Evolutionary conservation across 805 yeast species (phyloP).

Genomic region (Myxozyma udenii): DNA sequence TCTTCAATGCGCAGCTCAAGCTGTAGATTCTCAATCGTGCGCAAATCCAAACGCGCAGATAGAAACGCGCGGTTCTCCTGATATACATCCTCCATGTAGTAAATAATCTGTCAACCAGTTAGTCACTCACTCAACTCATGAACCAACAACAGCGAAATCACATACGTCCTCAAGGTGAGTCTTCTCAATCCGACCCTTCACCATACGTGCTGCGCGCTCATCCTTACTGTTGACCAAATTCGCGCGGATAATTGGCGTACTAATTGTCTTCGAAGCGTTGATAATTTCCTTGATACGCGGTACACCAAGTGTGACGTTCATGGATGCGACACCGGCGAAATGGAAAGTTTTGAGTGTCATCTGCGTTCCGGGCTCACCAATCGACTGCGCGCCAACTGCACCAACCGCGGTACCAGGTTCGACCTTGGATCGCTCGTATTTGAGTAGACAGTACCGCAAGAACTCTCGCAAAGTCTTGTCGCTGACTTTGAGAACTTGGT

Average conservation of each 20-base stretch:
- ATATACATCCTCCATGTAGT: constrained; percentile 90
- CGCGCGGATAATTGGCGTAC: constrained; percentile 95
- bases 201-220: constrained; percentile 97
- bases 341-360: constrained; percentile 97
- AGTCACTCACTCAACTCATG: background rate
- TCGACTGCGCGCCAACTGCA: constrained; percentile 98
- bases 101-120: constrained; percentile 50
- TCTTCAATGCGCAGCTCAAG: constrained; percentile 83
- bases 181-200: constrained; percentile 94
- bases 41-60: constrained; percentile 75
- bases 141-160: background rate
- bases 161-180: constrained; percentile 68
- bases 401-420: constrained; percentile 99
- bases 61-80: constrained; percentile 72
- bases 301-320: constrained; percentile 98
- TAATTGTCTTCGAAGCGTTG: constrained; percentile 90
- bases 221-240: constrained; percentile 75
- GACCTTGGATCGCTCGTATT: constrained; percentile 84
- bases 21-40: constrained; percentile 84
- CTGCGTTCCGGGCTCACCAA: constrained; percentile 99
- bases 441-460: constrained; percentile 69
- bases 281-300: constrained; percentile 99
- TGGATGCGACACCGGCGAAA: constrained; percentile 99
- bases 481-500: constrained; percentile 58
- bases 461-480: constrained; percentile 59